phyloP scores from a whole-genome alignment of 2,329 filamentous ascomycete species.

The Plenodomus biglobosus region DNA sequence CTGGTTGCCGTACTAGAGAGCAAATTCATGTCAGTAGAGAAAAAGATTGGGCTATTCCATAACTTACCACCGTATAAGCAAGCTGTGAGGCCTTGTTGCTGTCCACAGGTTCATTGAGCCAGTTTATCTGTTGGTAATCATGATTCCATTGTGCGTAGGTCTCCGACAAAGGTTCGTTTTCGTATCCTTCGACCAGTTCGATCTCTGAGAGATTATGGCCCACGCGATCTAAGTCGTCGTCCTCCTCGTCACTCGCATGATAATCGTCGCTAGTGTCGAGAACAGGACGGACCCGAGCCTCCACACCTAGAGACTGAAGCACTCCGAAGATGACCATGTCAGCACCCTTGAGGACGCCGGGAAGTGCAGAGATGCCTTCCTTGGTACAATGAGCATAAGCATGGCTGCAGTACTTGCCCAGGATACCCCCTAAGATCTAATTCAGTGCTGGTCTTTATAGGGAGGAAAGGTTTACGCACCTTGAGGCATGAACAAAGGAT shows the following conservation, averaged over 20 bases:
- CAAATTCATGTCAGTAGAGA: background rate
- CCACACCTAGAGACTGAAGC: slow-evolving; percentile 39
- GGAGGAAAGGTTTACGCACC: slow-evolving; percentile 25
- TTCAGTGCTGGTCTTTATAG: background rate
- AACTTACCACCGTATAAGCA: slow-evolving; percentile 5
- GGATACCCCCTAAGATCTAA: slow-evolving; percentile 41
- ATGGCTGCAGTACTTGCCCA: slow-evolving; percentile 53
- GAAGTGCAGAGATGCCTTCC: slow-evolving; percentile 28
- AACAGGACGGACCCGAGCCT: slow-evolving; percentile 37
- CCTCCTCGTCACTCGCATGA: background rate
- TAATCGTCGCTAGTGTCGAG: slow-evolving; percentile 2
- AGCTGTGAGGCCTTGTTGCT: slow-evolving; percentile 2
- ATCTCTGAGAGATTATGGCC: background rate
- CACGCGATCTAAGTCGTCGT: background rate
- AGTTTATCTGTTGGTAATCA: slow-evolving; percentile 1
- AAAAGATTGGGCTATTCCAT: background rate
- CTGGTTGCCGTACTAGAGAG: slow-evolving; percentile 21
- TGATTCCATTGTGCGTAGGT: slow-evolving; percentile 1
- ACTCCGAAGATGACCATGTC: slow-evolving; percentile 49
- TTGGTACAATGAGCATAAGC: slow-evolving; percentile 50
- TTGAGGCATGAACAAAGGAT: slow-evolving; percentile 43
- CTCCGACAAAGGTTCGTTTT: background rate
- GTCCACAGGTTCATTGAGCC: slow-evolving; percentile 2
- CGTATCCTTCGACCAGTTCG: background rate
- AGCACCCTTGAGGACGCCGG: slow-evolving; percentile 49